Percentiles rank a stretch among this genome's conserved stretches.
Conservation (phyloP, 1,284 basidiomycete genomes). For the Pyrrhoderma noxium region DNA sequence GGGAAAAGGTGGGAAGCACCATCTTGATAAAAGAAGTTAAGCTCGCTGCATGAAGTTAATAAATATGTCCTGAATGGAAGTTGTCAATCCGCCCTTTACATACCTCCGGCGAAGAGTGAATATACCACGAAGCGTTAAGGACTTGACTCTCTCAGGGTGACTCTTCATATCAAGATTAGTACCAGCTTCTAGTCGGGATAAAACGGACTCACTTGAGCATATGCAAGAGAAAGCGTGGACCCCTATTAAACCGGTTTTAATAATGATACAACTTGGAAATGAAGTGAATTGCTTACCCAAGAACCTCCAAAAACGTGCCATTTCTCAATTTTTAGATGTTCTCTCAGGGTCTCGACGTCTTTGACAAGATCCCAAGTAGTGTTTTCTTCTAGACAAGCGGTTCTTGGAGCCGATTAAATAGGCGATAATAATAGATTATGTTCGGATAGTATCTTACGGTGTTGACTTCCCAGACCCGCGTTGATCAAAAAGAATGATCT, state of each 20-base stretch:
- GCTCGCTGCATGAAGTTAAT: constrained; percentile 45
- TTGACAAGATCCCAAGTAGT: constrained; percentile 93
- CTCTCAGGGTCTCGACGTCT: constrained; percentile 80
- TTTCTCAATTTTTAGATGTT: constrained; percentile 67
- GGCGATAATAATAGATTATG: background rate
- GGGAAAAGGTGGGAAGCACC: constrained; percentile 80
- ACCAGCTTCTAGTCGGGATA: background rate
- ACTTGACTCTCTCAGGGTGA: constrained; percentile 77
- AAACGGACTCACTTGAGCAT: constrained; percentile 57
- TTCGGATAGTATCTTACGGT: constrained; percentile 44
- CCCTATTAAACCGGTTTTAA: constrained; percentile 45
- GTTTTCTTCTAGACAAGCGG: constrained; percentile 76
- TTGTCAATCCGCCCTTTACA: background rate
- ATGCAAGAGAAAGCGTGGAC: constrained; percentile 83
- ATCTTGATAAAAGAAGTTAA: constrained; percentile 90
- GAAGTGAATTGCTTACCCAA: constrained; percentile 47
- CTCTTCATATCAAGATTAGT: constrained; percentile 33
- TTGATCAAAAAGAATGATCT: constrained; percentile 81
- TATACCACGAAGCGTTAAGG: constrained; percentile 59
- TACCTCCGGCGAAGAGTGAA: constrained; percentile 79
- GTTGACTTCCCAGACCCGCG: constrained; percentile 81
- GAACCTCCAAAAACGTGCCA: constrained; percentile 93
- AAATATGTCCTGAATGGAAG: background rate
- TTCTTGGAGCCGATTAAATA: constrained; percentile 34
- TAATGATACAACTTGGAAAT: background rate